phyloP scores from a whole-genome alignment of 495 filamentous ascomycete genomes.

The Xylaria intraflava region DNA sequence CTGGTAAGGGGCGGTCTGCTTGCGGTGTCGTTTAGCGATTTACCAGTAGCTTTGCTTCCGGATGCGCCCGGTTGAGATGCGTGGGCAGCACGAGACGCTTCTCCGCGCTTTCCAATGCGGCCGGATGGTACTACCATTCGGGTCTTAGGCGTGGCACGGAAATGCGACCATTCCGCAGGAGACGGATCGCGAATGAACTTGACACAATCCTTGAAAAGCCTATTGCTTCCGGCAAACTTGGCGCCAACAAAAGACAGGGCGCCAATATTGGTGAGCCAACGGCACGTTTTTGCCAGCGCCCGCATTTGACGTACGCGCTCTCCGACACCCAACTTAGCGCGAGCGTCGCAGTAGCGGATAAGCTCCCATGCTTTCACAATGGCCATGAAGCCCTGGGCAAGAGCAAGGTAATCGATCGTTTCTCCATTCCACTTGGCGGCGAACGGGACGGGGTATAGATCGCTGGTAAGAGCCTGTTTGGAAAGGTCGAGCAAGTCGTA shows the following conservation, averaged over 20 bases:
- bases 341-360: constrained; percentile 53
- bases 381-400: constrained; percentile 42
- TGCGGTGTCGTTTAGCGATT: constrained; percentile 3
- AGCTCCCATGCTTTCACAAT: constrained; percentile 42
- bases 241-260: constrained; percentile 64
- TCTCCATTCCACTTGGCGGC: constrained; percentile 45
- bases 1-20: constrained; percentile 16
- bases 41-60: constrained; percentile 3
- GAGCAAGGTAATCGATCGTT: constrained; percentile 44
- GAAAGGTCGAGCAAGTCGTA: constrained; percentile 27
- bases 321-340: constrained; percentile 52
- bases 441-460: constrained; percentile 41
- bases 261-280: constrained; percentile 63
- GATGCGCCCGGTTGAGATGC: constrained; percentile 29
- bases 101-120: constrained; percentile 25
- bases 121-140: constrained; percentile 24
- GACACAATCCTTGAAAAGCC: constrained; percentile 55
- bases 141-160: constrained; percentile 30
- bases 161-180: constrained; percentile 54
- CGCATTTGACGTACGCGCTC: constrained; percentile 58
- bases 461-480: constrained; percentile 27
- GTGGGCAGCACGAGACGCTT: constrained; percentile 24
- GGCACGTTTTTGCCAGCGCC: constrained; percentile 58
- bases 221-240: constrained; percentile 35
- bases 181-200: constrained; percentile 70